A percentile compares a stretch with the other conserved stretches of the same genome.
Conservation (phyloP, 106 monocot genomes). For the Triglochin maritima region DNA sequence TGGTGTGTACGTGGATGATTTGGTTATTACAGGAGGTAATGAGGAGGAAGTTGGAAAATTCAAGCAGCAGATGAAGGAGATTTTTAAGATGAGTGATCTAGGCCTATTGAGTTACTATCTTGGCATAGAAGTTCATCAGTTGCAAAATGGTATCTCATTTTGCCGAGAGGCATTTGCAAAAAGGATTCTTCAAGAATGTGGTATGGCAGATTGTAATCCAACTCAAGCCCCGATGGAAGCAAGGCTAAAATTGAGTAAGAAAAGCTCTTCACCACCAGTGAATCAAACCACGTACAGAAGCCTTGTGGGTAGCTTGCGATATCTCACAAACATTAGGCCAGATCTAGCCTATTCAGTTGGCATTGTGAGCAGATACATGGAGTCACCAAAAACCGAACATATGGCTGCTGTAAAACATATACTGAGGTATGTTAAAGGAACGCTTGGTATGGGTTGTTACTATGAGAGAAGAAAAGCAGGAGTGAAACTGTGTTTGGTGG, state of each 20-base stretch:
- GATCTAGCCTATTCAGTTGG: neutral
- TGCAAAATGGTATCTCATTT: neutral
- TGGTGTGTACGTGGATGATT: neutral
- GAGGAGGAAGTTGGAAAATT: neutral
- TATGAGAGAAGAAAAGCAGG: neutral
- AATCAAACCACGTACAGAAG: neutral
- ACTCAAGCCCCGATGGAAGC: no score
- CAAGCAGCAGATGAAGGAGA: neutral
- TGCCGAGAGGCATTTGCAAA: neutral
- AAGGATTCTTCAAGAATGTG: neutral
- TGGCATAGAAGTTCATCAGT: no score
- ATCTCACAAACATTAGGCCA: no score
- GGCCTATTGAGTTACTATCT: no score
- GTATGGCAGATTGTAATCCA: neutral
- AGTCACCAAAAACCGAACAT: neutral
- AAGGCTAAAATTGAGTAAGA: neutral
- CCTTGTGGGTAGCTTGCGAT: neutral
- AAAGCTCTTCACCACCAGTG: neutral
- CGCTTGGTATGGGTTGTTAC: neutral
- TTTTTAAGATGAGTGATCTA: no score
- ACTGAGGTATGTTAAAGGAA: no score
- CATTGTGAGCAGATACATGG: conserved; percentile 1
- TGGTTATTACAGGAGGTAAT: no score
- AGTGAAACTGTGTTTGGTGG: rapidly evolving
- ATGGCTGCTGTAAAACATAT: neutral